Conservation (phyloP, 1,284 basidiomycete genomes). For the Sanghuangporus weigelae region DNA sequence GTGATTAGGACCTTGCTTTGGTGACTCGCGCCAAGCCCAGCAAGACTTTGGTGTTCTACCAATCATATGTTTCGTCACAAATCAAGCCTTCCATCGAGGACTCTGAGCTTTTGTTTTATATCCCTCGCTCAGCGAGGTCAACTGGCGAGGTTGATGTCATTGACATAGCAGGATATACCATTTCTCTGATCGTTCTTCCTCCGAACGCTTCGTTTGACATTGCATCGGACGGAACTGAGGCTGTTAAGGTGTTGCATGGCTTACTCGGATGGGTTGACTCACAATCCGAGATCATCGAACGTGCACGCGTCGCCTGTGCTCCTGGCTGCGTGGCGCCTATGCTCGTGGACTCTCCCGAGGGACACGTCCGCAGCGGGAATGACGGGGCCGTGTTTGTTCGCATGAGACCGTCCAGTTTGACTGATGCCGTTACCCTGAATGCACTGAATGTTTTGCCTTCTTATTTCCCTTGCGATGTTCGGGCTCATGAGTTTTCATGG, state of each 20-base stretch:
- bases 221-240: constrained; percentile 10
- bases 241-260: constrained; percentile 19
- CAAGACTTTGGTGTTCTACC: constrained; percentile 6
- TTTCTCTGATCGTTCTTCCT: constrained; percentile 16
- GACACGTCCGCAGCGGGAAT: constrained; percentile 19
- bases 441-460: constrained; percentile 13
- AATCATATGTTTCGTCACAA: constrained; percentile 11
- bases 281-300: constrained; percentile 16
- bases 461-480: constrained; percentile 15
- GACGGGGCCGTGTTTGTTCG: constrained; percentile 19
- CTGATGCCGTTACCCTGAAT: neutral
- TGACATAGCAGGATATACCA: constrained; percentile 6
- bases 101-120: constrained; percentile 14
- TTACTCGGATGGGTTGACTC: constrained; percentile 15
- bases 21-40: constrained; percentile 1
- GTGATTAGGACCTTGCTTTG: constrained; percentile 13
- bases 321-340: constrained; percentile 17
- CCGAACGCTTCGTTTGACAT: constrained; percentile 14
- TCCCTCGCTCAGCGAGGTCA: constrained; percentile 12
- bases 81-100: constrained; percentile 11
- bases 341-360: constrained; percentile 19
- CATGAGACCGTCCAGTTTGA: constrained; percentile 13
- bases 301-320: constrained; percentile 12
- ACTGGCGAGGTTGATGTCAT: constrained; percentile 14
- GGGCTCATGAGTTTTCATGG: constrained; percentile 12